Base-by-base conservation (phyloP, 495 filamentous ascomycete species). In the Aspergillus wentii region DNA sequence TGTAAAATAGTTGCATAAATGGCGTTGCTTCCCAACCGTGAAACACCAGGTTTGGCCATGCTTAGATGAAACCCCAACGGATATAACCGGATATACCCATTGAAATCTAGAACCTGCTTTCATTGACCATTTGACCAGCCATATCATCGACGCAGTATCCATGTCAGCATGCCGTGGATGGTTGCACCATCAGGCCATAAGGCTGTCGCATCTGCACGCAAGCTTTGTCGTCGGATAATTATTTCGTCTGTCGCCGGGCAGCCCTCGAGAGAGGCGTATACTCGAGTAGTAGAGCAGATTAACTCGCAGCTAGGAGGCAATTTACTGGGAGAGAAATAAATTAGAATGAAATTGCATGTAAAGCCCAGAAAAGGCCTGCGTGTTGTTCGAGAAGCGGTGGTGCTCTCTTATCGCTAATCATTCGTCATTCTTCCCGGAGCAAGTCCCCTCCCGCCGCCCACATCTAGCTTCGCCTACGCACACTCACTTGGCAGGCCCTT, bases 401-500 rank as follows among this genome's bases (percentile, higher is more conserved):
- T 32, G 42, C 32, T 35, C 40, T 38, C 49, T 53, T 49, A 49
- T 53, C 49, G 44, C 35, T 52, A 37, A 35, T 42, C 46, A 32
- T 44, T 46, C 42, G 32, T 29, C 32, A 15, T 17, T 16, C 23
- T 16, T 25, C 17, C 40, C 39, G 29, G 33, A 36, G 29, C 35
- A 20, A 17, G 15, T 33, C 17, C 17, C 15, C 31, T 17, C 25
- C 54, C 66, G 55, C 66, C 64, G 61, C 66, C 61, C 64, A 62
- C 63, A 49, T 59, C 59, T 47, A 62, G 43, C 46, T 57, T 61
- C 57, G 51, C 51, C 46, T 47, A 55, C 61, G 51, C 60, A 61
- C 55, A 62, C 51, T 46, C 40, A 48, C 35, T 38, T 34, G 43
- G 30, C 38, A 40, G 38, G 30, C 41, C 38, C 25, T 44, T 56